Evolutionary conservation across 2,329 filamentous ascomycete species (phyloP).

Genomic region (Pseudogymnoascus sp.): DNA sequence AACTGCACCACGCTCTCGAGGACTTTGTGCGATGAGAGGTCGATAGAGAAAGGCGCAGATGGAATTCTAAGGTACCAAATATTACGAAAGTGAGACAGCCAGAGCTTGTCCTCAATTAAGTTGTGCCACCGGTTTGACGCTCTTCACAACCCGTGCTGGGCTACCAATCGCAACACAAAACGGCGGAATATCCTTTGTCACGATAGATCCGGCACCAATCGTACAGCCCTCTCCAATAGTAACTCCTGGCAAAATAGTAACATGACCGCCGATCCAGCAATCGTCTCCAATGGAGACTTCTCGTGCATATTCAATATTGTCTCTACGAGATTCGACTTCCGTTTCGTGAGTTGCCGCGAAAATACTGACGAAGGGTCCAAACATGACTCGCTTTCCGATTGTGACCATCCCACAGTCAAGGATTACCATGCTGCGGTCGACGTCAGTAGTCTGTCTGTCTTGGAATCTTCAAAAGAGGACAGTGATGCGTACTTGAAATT

Average conservation of each 20-base stretch:
- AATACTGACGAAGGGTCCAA: slow-evolving; percentile 65
- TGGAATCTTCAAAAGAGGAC: slow-evolving; percentile 19
- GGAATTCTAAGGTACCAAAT: too few species aligned
- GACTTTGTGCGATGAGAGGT: too few species aligned
- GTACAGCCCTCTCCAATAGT: slow-evolving; percentile 46
- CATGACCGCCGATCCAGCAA: slow-evolving; percentile 48
- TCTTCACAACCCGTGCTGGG: slow-evolving; percentile 44
- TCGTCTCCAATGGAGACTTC: slow-evolving; percentile 44
- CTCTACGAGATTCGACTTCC: slow-evolving; percentile 45
- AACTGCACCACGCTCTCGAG: too few species aligned
- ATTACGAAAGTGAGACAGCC: too few species aligned
- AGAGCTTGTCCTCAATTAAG: too few species aligned
- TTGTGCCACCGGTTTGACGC: slow-evolving; percentile 28
- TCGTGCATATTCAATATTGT: slow-evolving; percentile 40
- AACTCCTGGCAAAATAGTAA: slow-evolving; percentile 44
- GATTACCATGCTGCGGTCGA: slow-evolving; percentile 33
- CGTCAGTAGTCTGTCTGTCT: too few species aligned
- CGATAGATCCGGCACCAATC: slow-evolving; percentile 42
- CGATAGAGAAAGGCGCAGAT: too few species aligned
- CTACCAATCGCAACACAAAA: slow-evolving; percentile 43
- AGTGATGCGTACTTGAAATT: slow-evolving; percentile 43
- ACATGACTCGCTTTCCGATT: slow-evolving; percentile 27
- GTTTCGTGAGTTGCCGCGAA: slow-evolving; percentile 66
- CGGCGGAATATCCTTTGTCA: slow-evolving; percentile 42
- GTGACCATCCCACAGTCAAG: slow-evolving; percentile 65